Base-by-base conservation (phyloP, 2,329 filamentous ascomycete species). In the Aspergillus sp. region DNA sequence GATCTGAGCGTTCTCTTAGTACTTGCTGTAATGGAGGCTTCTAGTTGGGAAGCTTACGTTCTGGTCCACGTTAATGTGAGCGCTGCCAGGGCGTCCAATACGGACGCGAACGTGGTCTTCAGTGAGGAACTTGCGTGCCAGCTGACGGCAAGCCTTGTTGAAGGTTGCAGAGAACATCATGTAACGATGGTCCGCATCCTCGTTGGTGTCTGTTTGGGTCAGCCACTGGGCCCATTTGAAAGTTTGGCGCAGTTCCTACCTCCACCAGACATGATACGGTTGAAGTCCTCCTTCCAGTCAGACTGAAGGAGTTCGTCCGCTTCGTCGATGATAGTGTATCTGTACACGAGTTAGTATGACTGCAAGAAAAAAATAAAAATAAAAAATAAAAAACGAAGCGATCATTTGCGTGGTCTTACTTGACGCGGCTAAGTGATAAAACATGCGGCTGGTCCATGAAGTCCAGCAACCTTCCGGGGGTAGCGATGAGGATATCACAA, bases 151-250 rank as follows among this genome's bases (percentile, higher is more conserved):
- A 0, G 73, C 74, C 71, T 86, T 90, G 37, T 90, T 88, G 68
- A 98, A 97, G 0, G 93, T 97, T 1, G 93, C 93, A 0, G 90
- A 95, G 67, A 97, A 97, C 73, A 98, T 85, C 69, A 95, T 77
- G 66, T 81, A 84, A 6, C 74, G 73, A 56, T 84, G 81, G 49
- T 85, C 82, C 5, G 75, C 80, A 59, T 85, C 89, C 48, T 86
- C 82, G 52, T 95, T 95, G 73, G 68, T 82, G 77, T 95, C 73
- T 75, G 19, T 45, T 13, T 35, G 44, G 38, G 37, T 52, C 9
- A 58, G 45, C 46, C 49, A n/a, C 19, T 44, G 22, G 62, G 46
- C 41, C 41, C 41, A 44, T 17, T 7, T 6, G 33, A 17, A 39
- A 5, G 13, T 46, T 27, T 32, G n/a, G 44, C n/a, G 37, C 25